phyloP scores from a whole-genome alignment of 2,329 filamentous ascomycete genomes.

The Clonostachys solani region DNA sequence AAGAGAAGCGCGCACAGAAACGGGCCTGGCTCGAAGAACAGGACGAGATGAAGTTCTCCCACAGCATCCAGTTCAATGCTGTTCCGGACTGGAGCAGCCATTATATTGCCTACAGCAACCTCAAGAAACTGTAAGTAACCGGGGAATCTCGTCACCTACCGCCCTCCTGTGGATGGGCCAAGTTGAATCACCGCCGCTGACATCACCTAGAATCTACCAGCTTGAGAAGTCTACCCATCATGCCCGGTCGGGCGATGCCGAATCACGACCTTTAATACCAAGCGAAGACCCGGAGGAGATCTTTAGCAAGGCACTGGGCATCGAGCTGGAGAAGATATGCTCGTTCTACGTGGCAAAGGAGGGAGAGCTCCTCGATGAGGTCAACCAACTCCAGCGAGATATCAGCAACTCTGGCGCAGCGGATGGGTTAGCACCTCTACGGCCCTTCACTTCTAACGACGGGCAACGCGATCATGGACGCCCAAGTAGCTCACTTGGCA shows the following conservation, averaged over 20 bases:
- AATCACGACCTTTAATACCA: conserved; percentile 78
- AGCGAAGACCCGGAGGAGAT: conserved; percentile 73
- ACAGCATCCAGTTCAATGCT: conserved; percentile 98
- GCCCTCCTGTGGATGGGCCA: not conserved
- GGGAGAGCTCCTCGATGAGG: conserved; percentile 77
- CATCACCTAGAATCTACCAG: conserved; percentile 71
- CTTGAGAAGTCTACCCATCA: conserved; percentile 83
- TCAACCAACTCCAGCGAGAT: conserved; percentile 72
- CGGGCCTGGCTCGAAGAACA: conserved; percentile 65
- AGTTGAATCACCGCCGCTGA: conserved; percentile 2
- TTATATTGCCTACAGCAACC: conserved; percentile 97
- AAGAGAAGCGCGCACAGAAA: conserved; percentile 55
- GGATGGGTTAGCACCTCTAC: conserved; percentile 25
- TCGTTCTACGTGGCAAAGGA: conserved; percentile 91
- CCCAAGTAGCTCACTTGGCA: conserved; percentile 32
- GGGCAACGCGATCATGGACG: conserved; percentile 10
- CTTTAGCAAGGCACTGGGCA: conserved; percentile 77
- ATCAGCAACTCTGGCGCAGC: conserved; percentile 59
- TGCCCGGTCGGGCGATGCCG: conserved; percentile 61
- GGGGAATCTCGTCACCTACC: not conserved
- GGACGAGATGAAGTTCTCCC: conserved; percentile 99
- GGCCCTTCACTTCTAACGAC: conserved; percentile 20
- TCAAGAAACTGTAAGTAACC: conserved; percentile 85
- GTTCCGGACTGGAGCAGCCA: conserved; percentile 99
- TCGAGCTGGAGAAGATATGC: conserved; percentile 90